These are phyloP conservation scores for Neofusicoccum parvum DNA, from an alignment of 2,329 filamentous ascomycete species.

Conservation along the genomic window DNA sequence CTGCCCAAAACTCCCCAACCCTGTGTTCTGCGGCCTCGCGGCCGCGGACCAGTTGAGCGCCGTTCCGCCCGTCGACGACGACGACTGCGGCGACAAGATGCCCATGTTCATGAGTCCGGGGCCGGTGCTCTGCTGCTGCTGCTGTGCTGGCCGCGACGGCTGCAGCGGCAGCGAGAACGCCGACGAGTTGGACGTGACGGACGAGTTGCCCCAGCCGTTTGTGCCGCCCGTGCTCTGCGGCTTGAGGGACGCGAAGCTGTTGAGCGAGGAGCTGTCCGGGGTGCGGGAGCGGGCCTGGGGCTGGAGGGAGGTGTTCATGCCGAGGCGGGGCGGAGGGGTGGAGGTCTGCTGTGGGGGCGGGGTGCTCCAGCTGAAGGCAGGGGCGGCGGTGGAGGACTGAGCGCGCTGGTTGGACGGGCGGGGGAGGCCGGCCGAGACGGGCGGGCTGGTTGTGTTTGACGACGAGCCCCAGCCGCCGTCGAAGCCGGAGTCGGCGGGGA, in stretches of 20 bases:
- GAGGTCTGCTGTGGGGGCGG: slow-evolving; percentile 30
- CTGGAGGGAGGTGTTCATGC: neutral
- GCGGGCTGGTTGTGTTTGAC: slow-evolving; percentile 30
- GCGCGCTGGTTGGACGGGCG: slow-evolving; percentile 31
- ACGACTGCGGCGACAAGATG: slow-evolving; percentile 22
- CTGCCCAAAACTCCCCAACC: slow-evolving; percentile 13
- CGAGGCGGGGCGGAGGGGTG: slow-evolving; percentile 7
- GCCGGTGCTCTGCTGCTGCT: slow-evolving; percentile 22
- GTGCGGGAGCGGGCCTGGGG: neutral
- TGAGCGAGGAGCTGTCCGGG: slow-evolving; percentile 48
- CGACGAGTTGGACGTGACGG: slow-evolving; percentile 25
- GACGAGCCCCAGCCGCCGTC: slow-evolving; percentile 47
- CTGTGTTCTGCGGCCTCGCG: neutral
- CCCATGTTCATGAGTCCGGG: slow-evolving; percentile 11
- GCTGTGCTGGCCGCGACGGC: slow-evolving; percentile 33
- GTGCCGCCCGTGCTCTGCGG: slow-evolving; percentile 30
- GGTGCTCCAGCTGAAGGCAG: slow-evolving; percentile 51
- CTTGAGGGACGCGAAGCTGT: slow-evolving; percentile 50
- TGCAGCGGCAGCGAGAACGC: slow-evolving; percentile 42
- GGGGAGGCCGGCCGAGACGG: slow-evolving; percentile 35
- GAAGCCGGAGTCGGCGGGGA: slow-evolving; percentile 43
- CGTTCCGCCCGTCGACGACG: slow-evolving; percentile 22
- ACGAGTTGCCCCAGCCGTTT: slow-evolving; percentile 30
- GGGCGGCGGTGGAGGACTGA: slow-evolving; percentile 28
- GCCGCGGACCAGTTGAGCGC: slow-evolving; percentile 6